Evolutionary conservation across 176 grass and related monocot genomes (phyloP).

Genomic region (Musa troglodytarum): DNA sequence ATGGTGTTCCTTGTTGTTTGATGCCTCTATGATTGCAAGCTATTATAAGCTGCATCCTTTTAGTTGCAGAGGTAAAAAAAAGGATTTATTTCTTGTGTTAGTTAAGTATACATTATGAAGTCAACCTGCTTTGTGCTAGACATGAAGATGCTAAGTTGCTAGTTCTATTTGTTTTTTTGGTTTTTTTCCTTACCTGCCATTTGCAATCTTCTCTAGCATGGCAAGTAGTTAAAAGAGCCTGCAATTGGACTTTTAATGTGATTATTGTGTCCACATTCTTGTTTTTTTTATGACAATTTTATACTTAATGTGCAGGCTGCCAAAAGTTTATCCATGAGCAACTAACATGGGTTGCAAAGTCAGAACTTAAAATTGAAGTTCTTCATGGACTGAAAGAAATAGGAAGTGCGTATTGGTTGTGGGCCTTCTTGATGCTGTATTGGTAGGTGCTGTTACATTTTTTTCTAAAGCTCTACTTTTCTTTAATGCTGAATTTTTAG

Average conservation of each 20-base stretch:
- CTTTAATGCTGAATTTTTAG: not conserved
- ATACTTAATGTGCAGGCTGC: conserved; percentile 55
- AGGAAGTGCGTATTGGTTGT: conserved; percentile 95
- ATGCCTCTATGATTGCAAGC: too few relatives aligned
- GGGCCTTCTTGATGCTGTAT: conserved; percentile 88
- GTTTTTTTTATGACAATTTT: not conserved
- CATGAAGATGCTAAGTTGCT: not conserved
- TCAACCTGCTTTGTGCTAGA: too few relatives aligned
- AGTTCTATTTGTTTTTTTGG: not conserved
- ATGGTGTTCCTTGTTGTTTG: too few relatives aligned
- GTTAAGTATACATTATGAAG: too few relatives aligned
- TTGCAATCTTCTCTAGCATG: not conserved
- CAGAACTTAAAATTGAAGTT: conserved; percentile 76
- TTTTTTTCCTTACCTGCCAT: not conserved
- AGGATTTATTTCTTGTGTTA: too few relatives aligned
- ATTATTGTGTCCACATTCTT: not conserved
- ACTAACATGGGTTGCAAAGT: conserved; percentile 84
- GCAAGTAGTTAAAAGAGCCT: not conserved
- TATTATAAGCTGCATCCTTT: too few relatives aligned
- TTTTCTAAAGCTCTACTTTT: not conserved
- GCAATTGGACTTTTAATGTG: not conserved
- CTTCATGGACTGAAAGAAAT: conserved; percentile 92
- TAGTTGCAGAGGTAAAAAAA: too few relatives aligned
- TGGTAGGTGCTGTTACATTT: conserved; percentile 39
- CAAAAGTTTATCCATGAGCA: conserved; percentile 95